phyloP scores from a whole-genome alignment of 2,329 filamentous ascomycete genomes.

The Xylogone sp. region DNA sequence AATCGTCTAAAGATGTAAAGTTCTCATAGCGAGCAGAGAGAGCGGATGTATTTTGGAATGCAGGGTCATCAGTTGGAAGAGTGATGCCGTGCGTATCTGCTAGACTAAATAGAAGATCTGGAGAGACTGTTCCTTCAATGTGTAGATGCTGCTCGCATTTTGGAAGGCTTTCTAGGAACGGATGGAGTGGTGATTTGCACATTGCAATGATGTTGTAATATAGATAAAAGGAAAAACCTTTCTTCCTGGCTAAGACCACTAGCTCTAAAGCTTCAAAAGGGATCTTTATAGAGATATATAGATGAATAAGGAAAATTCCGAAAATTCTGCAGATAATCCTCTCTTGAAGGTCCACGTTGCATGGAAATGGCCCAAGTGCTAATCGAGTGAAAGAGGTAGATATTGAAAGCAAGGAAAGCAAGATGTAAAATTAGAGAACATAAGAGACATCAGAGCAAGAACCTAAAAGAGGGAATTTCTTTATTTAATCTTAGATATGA shows the following conservation, averaged over 20 bases:
- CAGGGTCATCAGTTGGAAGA: conserved; percentile 55
- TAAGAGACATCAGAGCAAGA: no score
- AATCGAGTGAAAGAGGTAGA: no score
- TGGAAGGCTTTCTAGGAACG: conserved; percentile 61
- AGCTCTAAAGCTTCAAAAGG: no score
- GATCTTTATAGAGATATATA: no score
- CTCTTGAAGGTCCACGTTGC: no score
- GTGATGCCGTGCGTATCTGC: conserved; percentile 62
- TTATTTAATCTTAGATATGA: no score
- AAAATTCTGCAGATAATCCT: no score
- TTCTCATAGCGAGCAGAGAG: conserved; percentile 60
- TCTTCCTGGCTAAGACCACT: background rate
- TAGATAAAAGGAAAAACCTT: background rate
- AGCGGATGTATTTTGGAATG: conserved; percentile 57
- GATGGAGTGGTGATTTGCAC: conserved; percentile 23
- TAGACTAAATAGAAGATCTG: conserved; percentile 65
- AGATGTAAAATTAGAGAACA: no score
- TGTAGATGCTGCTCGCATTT: conserved; percentile 84
- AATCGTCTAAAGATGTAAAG: conserved; percentile 72
- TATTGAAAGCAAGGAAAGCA: no score
- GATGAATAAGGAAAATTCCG: no score
- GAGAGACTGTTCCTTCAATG: conserved; percentile 71
- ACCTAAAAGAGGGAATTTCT: no score
- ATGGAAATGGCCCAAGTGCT: no score
- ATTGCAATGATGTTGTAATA: conserved; percentile 6